Evolutionary conservation across 768 basidiomycete species (phyloP).

Genomic region (Cytidiella melzeri): DNA sequence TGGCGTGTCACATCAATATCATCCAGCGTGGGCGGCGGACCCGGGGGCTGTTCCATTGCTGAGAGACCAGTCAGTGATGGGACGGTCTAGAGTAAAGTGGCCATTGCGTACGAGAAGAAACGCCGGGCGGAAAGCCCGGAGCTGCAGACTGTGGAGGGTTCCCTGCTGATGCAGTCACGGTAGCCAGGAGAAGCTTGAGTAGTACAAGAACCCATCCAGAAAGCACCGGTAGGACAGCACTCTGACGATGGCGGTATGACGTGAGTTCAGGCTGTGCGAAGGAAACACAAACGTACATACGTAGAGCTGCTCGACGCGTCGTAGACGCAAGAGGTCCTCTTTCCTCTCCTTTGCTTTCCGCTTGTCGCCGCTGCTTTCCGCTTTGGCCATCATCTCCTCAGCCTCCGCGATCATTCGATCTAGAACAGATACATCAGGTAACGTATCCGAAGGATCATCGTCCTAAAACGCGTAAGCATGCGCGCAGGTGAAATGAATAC

Average conservation of each 20-base stretch:
- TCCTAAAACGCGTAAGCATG: conserved; percentile 20
- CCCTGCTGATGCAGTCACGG: conserved; percentile 74
- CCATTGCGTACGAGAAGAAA: conserved; percentile 56
- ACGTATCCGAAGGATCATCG: conserved; percentile 60
- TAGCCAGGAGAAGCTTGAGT: conserved; percentile 86
- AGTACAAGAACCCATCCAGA: conserved; percentile 91
- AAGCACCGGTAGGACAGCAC: conserved; percentile 73
- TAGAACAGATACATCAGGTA: conserved; percentile 67
- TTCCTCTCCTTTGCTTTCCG: conserved; percentile 60
- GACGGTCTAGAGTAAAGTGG: background rate
- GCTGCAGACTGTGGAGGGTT: conserved; percentile 62
- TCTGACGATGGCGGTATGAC: conserved; percentile 37
- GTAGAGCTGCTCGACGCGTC: conserved; percentile 90
- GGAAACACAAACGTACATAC: conserved; percentile 32
- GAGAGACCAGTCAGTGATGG: background rate
- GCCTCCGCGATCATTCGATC: conserved; percentile 73
- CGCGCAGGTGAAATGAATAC: background rate
- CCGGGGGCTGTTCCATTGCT: conserved; percentile 59
- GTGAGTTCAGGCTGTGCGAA: background rate
- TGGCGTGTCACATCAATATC: conserved; percentile 93
- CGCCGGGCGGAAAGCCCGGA: conserved; percentile 65
- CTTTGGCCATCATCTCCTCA: conserved; percentile 41
- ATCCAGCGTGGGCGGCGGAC: conserved; percentile 72
- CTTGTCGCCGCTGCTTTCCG: conserved; percentile 45
- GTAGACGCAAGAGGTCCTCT: conserved; percentile 81